Conservation (phyloP, 208 protist genomes). For the Leishmania mexicana region DNA sequence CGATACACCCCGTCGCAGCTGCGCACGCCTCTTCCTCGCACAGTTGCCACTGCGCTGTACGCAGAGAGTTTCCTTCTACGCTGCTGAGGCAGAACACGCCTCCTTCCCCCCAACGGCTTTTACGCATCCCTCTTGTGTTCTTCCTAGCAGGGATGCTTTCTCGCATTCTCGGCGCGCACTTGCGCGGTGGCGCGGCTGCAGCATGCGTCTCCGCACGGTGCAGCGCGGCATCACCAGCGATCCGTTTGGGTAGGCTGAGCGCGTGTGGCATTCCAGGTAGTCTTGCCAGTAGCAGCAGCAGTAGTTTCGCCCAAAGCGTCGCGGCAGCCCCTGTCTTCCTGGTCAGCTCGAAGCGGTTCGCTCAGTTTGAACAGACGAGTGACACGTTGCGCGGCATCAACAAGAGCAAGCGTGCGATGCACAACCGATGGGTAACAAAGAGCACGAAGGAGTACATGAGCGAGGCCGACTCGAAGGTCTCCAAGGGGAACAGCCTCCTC, state of each 20-base stretch:
- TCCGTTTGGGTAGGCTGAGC: neutral
- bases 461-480: slow-evolving; percentile 56
- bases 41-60: neutral
- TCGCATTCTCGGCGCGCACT: slow-evolving; percentile 15
- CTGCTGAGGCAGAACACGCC: neutral
- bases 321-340: neutral
- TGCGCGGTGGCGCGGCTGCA: neutral
- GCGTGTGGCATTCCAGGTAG: neutral
- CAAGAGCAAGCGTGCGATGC: slow-evolving; percentile 38
- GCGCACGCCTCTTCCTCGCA: neutral
- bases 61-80: neutral
- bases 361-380: slow-evolving; percentile 80
- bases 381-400: slow-evolving; percentile 77
- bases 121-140: neutral
- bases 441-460: slow-evolving; percentile 90
- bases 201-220: neutral
- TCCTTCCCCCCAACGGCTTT: neutral
- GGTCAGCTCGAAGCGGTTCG: slow-evolving; percentile 28
- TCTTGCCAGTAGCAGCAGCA: neutral
- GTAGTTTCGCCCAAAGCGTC: neutral
- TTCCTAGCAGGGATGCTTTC: slow-evolving; percentile 19
- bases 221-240: slow-evolving; percentile 6
- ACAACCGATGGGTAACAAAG: slow-evolving; percentile 77
- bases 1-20: neutral
- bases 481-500: slow-evolving; percentile 23